Conservation (phyloP, 768 basidiomycete species). For the Boletales sp. region DNA sequence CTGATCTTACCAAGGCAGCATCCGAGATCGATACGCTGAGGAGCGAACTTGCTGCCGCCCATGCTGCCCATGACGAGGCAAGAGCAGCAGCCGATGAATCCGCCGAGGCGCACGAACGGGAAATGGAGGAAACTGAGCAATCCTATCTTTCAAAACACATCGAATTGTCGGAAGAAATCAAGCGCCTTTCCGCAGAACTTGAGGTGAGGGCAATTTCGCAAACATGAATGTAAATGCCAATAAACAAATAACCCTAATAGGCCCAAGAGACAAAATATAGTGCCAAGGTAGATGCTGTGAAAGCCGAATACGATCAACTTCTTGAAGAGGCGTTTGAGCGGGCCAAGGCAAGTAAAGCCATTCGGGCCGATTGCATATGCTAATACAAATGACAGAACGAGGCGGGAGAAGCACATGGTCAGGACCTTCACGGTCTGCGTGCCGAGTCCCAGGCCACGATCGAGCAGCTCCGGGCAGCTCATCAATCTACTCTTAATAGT, state of each 20-base stretch:
- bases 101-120: slow-evolving; percentile 43
- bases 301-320: slow-evolving; percentile 57
- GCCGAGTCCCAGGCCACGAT: slow-evolving; percentile 61
- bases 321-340: slow-evolving; percentile 70
- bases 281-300: slow-evolving; percentile 61
- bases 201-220: slow-evolving; percentile 43
- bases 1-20: slow-evolving; percentile 42
- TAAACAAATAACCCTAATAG: slow-evolving; percentile 34
- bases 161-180: slow-evolving; percentile 53
- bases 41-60: slow-evolving; percentile 42
- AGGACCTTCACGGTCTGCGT: slow-evolving; percentile 71
- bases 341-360: slow-evolving; percentile 56
- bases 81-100: slow-evolving; percentile 42
- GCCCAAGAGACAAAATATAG: slow-evolving; percentile 66
- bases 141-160: slow-evolving; percentile 46
- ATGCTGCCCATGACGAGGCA: slow-evolving; percentile 47
- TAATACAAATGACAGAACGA: slow-evolving; percentile 48
- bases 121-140: slow-evolving; percentile 52
- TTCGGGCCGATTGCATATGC: background rate
- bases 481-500: slow-evolving; percentile 56
- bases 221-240: background rate
- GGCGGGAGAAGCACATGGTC: slow-evolving; percentile 63
- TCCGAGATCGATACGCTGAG: slow-evolving; percentile 45
- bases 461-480: slow-evolving; percentile 63
- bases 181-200: slow-evolving; percentile 55